Evolutionary conservation across 441 rosid species (phyloP).

Genomic region (Populus hybrid): DNA sequence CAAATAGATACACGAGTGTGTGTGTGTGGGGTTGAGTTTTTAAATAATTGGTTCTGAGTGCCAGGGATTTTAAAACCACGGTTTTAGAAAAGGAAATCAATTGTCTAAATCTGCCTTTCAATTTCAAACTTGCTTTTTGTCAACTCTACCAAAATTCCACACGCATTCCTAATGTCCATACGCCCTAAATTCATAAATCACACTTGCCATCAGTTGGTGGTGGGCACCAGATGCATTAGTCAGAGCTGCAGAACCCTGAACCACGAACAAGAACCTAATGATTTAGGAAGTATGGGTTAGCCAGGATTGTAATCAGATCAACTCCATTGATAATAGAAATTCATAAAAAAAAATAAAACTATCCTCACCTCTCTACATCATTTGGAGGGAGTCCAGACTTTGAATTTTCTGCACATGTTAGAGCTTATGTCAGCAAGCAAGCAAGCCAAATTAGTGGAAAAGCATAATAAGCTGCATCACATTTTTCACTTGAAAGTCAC

Average conservation of each 20-base stretch:
- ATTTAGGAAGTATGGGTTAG: slow-evolving; percentile 13
- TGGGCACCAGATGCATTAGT: slow-evolving; percentile 39
- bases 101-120: neutral
- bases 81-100: neutral
- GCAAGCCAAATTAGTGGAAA: neutral
- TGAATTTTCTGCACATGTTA: slow-evolving; percentile 56
- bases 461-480: neutral
- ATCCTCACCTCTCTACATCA: slow-evolving; percentile 60
- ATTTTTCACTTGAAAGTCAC: slow-evolving; percentile 1
- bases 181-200: slow-evolving; percentile 1
- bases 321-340: neutral
- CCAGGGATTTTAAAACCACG: neutral
- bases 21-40: neutral
- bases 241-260: slow-evolving; percentile 61
- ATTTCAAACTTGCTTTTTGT: neutral
- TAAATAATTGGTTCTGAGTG: neutral
- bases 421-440: slow-evolving; percentile 26
- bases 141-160: neutral
- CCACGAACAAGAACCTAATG: slow-evolving; percentile 71
- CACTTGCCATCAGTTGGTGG: slow-evolving; percentile 51
- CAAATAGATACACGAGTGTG: neutral
- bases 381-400: slow-evolving; percentile 60
- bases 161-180: neutral
- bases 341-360: slow-evolving; percentile 8
- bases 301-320: neutral